Evolutionary conservation across 1,139 yeast species (phyloP).

Genomic region (Sporopachydermia cereana): DNA sequence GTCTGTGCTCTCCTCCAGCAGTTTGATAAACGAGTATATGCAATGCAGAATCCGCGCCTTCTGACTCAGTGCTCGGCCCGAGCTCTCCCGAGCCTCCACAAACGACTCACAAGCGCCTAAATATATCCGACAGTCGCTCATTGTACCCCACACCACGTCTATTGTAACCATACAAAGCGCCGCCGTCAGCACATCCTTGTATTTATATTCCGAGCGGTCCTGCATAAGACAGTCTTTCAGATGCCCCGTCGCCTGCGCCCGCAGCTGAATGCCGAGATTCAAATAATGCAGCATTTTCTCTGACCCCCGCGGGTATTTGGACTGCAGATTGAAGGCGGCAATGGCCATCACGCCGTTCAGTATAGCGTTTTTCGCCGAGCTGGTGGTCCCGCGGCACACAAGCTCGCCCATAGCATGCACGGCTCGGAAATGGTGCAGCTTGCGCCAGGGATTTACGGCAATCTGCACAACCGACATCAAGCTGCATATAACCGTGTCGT

Average conservation of each 20-base stretch:
- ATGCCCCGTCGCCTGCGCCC: conserved; percentile 65
- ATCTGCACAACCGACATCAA: conserved; percentile 80
- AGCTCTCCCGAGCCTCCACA: conserved; percentile 54
- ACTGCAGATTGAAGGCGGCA: conserved; percentile 68
- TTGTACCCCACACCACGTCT: conserved; percentile 85
- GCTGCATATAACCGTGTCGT: conserved; percentile 72
- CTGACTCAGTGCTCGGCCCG: conserved; percentile 54
- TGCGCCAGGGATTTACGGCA: conserved; percentile 80
- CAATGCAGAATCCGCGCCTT: conserved; percentile 73
- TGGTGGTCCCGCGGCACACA: conserved; percentile 60
- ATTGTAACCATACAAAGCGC: conserved; percentile 80
- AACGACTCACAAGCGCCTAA: conserved; percentile 68
- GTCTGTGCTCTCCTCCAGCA: conserved; percentile 65
- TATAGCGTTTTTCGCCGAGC: conserved; percentile 67
- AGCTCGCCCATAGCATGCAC: conserved; percentile 72
- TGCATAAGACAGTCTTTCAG: conserved; percentile 45
- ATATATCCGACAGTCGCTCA: conserved; percentile 74
- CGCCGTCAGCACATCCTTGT: conserved; percentile 76
- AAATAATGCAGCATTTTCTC: conserved; percentile 59
- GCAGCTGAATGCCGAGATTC: conserved; percentile 58
- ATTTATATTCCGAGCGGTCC: conserved; percentile 44
- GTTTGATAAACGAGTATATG: conserved; percentile 61
- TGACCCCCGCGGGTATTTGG: conserved; percentile 50
- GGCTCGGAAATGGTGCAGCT: conserved; percentile 75
- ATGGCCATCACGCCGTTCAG: conserved; percentile 74